These are phyloP conservation scores for Dacryopinax primogenitus DNA, from an alignment of 768 basidiomycete genomes.

Conservation along the genomic window DNA sequence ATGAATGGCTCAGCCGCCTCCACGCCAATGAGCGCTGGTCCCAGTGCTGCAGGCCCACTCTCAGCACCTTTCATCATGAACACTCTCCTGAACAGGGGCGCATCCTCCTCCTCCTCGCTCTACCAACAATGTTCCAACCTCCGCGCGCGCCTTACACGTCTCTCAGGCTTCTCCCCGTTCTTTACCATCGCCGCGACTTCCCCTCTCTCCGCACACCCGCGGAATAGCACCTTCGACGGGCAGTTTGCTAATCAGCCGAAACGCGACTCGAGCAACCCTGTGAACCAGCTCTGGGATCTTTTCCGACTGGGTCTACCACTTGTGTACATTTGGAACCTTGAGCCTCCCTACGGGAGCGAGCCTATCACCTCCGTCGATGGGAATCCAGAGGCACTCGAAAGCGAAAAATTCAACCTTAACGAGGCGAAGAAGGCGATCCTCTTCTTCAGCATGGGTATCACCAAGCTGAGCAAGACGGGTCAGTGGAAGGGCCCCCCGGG, in stretches of 20 bases:
- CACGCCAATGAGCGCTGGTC: not conserved
- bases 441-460: constrained; percentile 81
- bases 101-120: constrained; percentile 75
- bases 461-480: constrained; percentile 44
- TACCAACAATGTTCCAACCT: constrained; percentile 84
- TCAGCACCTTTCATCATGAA: constrained; percentile 50
- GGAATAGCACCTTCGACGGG: not conserved
- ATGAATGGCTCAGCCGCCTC: not conserved
- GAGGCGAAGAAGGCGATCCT: constrained; percentile 84
- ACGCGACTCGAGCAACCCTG: constrained; percentile 77
- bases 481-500: constrained; percentile 55
- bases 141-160: constrained; percentile 61
- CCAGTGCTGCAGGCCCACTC: not conserved
- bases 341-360: constrained; percentile 21
- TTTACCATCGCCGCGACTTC: constrained; percentile 16
- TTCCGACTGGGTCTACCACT: constrained; percentile 87
- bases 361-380: constrained; percentile 12
- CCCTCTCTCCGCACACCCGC: not conserved
- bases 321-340: constrained; percentile 89
- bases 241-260: not conserved
- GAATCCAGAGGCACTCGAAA: constrained; percentile 18
- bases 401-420: constrained; percentile 30
- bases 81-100: constrained; percentile 81
- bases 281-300: constrained; percentile 87
- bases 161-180: constrained; percentile 49